A percentile compares a stretch with the other conserved stretches of the same genome.
These are phyloP conservation scores for Fusarium buharicum DNA, from an alignment of 2,329 filamentous ascomycete genomes.

Conservation along the genomic window DNA sequence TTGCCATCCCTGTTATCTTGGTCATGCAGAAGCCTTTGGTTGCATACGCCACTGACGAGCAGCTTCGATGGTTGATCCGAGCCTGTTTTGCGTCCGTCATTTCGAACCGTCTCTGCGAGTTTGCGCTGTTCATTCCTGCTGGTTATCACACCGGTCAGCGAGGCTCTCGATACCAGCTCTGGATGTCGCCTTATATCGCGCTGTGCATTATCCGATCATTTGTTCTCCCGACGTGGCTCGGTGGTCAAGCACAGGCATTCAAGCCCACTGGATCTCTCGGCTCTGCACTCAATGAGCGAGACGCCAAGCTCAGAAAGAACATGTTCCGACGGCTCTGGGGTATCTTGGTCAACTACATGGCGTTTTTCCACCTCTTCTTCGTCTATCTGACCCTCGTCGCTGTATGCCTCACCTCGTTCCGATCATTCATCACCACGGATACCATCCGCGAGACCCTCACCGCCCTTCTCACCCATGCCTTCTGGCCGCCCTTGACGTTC, in stretches of 20 bases:
- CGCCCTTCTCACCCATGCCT: slow-evolving; percentile 67
- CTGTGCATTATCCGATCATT: slow-evolving; percentile 68
- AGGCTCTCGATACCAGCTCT: slow-evolving; percentile 65
- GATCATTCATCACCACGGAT: slow-evolving; percentile 57
- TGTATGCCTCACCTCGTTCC: slow-evolving; percentile 62
- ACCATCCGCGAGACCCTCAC: slow-evolving; percentile 56
- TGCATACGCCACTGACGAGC: slow-evolving; percentile 61
- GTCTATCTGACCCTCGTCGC: slow-evolving; percentile 64
- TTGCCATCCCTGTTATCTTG: slow-evolving; percentile 69
- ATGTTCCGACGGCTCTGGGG: slow-evolving; percentile 64
- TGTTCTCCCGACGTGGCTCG: slow-evolving; percentile 67
- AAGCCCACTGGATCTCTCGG: slow-evolving; percentile 68
- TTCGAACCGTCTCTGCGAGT: slow-evolving; percentile 65
- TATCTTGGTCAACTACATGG: slow-evolving; percentile 66
- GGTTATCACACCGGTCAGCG: slow-evolving; percentile 69
- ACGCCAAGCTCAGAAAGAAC: slow-evolving; percentile 61
- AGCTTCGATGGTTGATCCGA: slow-evolving; percentile 69
- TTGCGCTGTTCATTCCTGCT: slow-evolving; percentile 67
- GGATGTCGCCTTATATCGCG: slow-evolving; percentile 72
- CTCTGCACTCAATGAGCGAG: slow-evolving; percentile 67
- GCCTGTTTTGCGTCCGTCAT: slow-evolving; percentile 63
- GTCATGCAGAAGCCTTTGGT: slow-evolving; percentile 67
- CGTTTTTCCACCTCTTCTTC: slow-evolving; percentile 64
- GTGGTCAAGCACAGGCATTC: slow-evolving; percentile 67
- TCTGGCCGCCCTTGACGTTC: slow-evolving; percentile 70